phyloP scores from a whole-genome alignment of 2,329 filamentous ascomycete species.

The Aspergillus quadrilineatus region DNA sequence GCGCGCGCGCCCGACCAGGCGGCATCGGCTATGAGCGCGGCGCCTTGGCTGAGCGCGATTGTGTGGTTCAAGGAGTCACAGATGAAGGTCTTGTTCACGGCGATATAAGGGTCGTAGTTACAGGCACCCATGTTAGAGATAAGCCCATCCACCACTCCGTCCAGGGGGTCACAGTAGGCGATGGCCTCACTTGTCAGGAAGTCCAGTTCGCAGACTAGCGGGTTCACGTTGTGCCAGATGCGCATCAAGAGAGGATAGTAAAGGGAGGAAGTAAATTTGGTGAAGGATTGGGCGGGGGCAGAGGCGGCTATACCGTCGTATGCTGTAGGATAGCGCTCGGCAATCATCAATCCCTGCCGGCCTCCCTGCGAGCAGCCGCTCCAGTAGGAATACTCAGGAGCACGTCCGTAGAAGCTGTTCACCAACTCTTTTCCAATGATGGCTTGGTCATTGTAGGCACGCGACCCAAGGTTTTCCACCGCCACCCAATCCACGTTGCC shows the following conservation, averaged over 20 bases:
- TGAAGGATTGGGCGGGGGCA: conserved; percentile 16
- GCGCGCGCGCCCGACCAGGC: conserved; percentile 22
- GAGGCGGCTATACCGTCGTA: conserved; percentile 28
- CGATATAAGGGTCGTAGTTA: not conserved
- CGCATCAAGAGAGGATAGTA: conserved; percentile 14
- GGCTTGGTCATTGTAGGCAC: conserved; percentile 10
- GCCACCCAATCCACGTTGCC: conserved; percentile 4
- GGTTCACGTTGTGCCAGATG: not conserved
- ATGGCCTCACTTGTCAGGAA: conserved; percentile 13
- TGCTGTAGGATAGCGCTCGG: conserved; percentile 20
- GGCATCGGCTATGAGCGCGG: conserved; percentile 10
- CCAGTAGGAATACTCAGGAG: conserved; percentile 9
- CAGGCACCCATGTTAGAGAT: conserved; percentile 15
- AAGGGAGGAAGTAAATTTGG: not conserved
- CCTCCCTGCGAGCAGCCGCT: conserved; percentile 23
- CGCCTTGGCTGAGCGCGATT: conserved; percentile 2
- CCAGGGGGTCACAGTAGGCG: conserved; percentile 24
- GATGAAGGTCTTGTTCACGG: not conserved
- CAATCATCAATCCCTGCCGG: conserved; percentile 21
- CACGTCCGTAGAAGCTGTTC: conserved; percentile 7
- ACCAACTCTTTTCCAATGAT: conserved; percentile 7
- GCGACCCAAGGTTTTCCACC: conserved; percentile 1
- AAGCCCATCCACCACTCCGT: conserved; percentile 28
- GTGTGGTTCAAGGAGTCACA: conserved; percentile 3
- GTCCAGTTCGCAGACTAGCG: conserved; percentile 17